phyloP scores from a whole-genome alignment of 169 alveolate species.

The Plasmodium vivax region DNA sequence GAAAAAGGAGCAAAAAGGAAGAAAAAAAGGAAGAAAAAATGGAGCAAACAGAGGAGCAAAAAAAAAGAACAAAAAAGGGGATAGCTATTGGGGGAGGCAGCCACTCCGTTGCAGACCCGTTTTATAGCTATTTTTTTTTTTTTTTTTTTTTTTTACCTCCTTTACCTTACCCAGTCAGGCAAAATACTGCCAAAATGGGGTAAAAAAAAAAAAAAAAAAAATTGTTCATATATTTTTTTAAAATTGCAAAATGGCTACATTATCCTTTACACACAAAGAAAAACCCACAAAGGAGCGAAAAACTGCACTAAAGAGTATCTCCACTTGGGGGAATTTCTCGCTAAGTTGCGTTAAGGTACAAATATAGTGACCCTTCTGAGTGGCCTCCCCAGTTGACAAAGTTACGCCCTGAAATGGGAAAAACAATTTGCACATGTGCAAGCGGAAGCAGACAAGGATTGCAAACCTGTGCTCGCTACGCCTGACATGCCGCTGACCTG shows the following conservation, averaged over 20 bases:
- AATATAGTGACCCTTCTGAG: neutral
- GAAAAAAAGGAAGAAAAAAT: neutral
- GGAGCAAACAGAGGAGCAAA: neutral
- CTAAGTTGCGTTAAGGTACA: neutral
- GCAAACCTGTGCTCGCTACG: neutral
- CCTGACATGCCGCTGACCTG: neutral
- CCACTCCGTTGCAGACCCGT: neutral
- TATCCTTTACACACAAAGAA: neutral
- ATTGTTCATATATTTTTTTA: neutral
- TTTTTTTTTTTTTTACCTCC: neutral
- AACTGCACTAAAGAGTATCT: neutral
- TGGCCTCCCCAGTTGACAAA: neutral
- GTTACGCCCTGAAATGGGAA: neutral
- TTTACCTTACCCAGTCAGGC: neutral
- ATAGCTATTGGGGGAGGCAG: neutral
- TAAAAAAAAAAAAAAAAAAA: neutral
- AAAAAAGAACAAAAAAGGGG: neutral
- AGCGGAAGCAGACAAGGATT: neutral
- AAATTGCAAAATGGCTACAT: neutral
- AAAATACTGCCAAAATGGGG: neutral
- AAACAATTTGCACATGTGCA: neutral
- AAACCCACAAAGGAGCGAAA: neutral
- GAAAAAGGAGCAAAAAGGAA: neutral
- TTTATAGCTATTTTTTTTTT: constrained; percentile 2
- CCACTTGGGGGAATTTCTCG: neutral